phyloP scores from a whole-genome alignment of 495 filamentous ascomycete genomes.

The Aspergillus nanangensis region DNA sequence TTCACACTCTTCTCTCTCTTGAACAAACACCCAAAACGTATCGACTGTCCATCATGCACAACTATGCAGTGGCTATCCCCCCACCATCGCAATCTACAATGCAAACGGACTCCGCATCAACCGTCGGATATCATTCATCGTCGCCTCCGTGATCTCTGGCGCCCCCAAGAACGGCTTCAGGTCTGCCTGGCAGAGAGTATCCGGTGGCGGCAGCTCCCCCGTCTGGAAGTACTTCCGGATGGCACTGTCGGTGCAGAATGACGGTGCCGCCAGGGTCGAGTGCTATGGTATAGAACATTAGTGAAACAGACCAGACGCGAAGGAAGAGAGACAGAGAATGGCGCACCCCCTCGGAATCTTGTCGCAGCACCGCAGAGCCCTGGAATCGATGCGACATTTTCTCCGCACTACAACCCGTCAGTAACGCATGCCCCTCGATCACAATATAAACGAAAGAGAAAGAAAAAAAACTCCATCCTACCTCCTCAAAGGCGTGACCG shows the following conservation, averaged over 20 bases:
- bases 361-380: constrained; percentile 47
- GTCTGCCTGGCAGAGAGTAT: constrained; percentile 36
- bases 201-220: constrained; percentile 37
- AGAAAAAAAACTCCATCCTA: constrained; percentile 5
- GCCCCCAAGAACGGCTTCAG: constrained; percentile 28
- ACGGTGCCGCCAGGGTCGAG: constrained; percentile 40
- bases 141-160: constrained; percentile 7
- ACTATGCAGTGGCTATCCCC: too few relatives aligned
- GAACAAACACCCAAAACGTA: too few relatives aligned
- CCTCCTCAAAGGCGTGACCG: constrained; percentile 51
- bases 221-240: constrained; percentile 45
- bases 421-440: neutral
- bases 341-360: constrained; percentile 54
- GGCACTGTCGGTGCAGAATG: constrained; percentile 36
- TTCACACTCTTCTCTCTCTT: too few relatives aligned
- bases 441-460: too few relatives aligned
- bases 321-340: too few relatives aligned
- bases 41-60: too few relatives aligned
- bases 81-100: too few relatives aligned
- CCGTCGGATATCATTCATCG: constrained; percentile 15
- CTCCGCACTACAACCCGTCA: constrained; percentile 32
- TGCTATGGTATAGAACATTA: too few relatives aligned
- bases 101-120: neutral
- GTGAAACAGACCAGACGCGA: too few relatives aligned
- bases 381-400: constrained; percentile 48